These are phyloP conservation scores for Nannizzia gypsea DNA, from an alignment of 2,329 filamentous ascomycete genomes.

Conservation along the genomic window DNA sequence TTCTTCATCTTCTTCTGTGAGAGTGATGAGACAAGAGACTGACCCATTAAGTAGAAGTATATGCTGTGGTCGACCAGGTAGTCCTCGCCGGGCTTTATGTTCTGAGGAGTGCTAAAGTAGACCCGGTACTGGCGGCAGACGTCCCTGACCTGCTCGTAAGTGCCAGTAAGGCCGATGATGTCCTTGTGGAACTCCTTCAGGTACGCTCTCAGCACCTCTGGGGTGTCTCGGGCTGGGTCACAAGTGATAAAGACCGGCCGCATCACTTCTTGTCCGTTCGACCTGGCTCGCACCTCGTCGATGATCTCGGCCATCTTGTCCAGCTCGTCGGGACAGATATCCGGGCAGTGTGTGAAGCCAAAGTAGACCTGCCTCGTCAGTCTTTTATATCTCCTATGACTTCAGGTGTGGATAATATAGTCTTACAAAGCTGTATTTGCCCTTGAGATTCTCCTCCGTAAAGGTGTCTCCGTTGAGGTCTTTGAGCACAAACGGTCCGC, in stretches of 20 bases:
- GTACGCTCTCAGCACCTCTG: constrained; percentile 72
- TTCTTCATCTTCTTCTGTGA: neutral
- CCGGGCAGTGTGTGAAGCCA: constrained; percentile 94
- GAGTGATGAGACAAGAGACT: constrained; percentile 20
- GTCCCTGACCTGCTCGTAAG: constrained; percentile 84
- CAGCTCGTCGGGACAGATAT: constrained; percentile 97
- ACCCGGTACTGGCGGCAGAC: constrained; percentile 94
- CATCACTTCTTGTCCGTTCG: constrained; percentile 38
- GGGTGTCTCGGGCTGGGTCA: constrained; percentile 83
- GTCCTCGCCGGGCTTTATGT: constrained; percentile 85
- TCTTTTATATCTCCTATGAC: neutral
- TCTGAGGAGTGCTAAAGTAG: constrained; percentile 85
- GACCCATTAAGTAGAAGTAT: constrained; percentile 95
- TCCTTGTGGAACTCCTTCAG: constrained; percentile 79
- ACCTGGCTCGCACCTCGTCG: constrained; percentile 47
- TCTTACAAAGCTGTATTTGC: constrained; percentile 54
- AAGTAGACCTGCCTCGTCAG: constrained; percentile 67
- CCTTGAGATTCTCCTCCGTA: constrained; percentile 69
- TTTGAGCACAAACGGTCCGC: constrained; percentile 68
- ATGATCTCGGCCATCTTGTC: constrained; percentile 99
- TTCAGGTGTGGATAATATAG: neutral
- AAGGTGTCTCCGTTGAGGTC: constrained; percentile 73
- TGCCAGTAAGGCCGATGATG: constrained; percentile 81
- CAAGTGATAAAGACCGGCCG: constrained; percentile 81
- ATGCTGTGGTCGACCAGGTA: constrained; percentile 98